Base-by-base conservation (phyloP, 148 eudicot species). In the Rhododendron henanense region DNA sequence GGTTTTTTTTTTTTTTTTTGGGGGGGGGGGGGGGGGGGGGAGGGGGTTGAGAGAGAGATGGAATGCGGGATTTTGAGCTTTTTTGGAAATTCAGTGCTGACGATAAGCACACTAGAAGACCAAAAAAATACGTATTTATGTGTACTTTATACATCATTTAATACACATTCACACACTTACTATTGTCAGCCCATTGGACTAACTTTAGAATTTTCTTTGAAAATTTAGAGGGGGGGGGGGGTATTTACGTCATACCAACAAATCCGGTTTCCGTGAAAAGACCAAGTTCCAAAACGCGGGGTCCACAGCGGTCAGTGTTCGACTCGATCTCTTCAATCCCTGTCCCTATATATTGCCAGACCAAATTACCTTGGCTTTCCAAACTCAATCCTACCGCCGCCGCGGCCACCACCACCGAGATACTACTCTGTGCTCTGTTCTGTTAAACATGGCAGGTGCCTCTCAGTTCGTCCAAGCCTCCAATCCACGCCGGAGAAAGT, bases 401-500 rank as follows among this genome's bases (percentile, higher is more conserved):
- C 25, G 10, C 79, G 14, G 35, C 44, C 41, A 0, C 50, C 14
- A 2, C 79, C 50, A 21, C 78, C 50, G 25, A 19, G 28, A 39
- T 39, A 39, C 0, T 77, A 77, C 2, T 77, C 45, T 15, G 14
- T 31, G 6, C 7, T 8, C 11, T 44, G 1, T 41, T 41, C 48
- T 44, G 14, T 67, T 23, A 23, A 45, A 14, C 84, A 59, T 81
- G 84, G 28, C 84, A 81, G 73, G 50, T 59, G 1, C 71, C 19
- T 57, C 84, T 79, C 53, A 41, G 79, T 10, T n/a, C 47, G 19
- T 21, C 39, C 82, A 47, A 6, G 47, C 73, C 41, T 41, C 73
- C 0, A 31, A 61, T 19, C 37, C 59, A 53, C 31, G 79, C 8
- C 86, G 86, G 31, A 84, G 78, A 69, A 76, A 61, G 73, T 75